Conservation (phyloP, 1,284 basidiomycete genomes). For the Ganoderma sp. region DNA sequence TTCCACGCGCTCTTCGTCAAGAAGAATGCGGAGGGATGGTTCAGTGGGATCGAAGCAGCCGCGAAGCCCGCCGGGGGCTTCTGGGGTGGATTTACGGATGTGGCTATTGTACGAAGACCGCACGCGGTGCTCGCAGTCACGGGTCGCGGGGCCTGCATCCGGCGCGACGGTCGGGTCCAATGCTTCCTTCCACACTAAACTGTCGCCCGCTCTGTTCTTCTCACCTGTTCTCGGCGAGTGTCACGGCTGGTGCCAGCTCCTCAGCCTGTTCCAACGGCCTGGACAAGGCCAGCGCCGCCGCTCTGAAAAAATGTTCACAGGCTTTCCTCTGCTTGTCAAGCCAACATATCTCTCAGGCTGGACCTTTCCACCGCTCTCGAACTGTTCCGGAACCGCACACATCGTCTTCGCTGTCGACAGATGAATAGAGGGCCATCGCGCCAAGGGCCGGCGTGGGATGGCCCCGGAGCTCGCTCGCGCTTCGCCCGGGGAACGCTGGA, state of each 20-base stretch:
- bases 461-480: not conserved
- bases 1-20: not conserved
- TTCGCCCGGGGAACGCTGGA: not conserved
- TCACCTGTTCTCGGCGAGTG: not conserved
- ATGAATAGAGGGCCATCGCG: not conserved
- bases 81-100: not conserved
- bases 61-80: not conserved
- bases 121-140: not conserved
- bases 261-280: not conserved
- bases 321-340: not conserved
- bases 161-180: not conserved
- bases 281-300: not conserved
- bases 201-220: not conserved
- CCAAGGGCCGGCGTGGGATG: not conserved
- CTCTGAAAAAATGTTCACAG: not conserved
- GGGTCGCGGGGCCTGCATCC: not conserved
- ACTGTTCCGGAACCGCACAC: too few relatives aligned
- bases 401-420: not conserved
- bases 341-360: not conserved
- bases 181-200: not conserved
- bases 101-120: not conserved
- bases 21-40: not conserved
- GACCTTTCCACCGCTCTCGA: not conserved
- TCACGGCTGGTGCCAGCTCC: not conserved
- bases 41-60: not conserved